Conservation (phyloP, 352 stramenopile species). For the Plasmopara halstedii region DNA sequence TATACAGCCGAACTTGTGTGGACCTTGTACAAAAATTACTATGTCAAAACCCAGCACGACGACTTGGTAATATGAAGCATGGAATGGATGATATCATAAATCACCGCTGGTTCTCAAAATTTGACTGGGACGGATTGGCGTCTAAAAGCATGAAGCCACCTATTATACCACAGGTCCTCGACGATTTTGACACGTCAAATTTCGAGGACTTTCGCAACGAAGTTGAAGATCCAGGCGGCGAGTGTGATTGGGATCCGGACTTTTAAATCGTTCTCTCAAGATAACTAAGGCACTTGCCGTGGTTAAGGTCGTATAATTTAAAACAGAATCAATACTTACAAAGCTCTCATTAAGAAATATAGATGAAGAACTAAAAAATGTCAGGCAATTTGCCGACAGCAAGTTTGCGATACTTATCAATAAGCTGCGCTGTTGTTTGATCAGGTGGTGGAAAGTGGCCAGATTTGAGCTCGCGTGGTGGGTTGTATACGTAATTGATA, state of each 20-base stretch:
- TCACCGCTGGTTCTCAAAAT: constrained; percentile 75
- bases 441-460: constrained; percentile 48
- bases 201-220: too few relatives aligned
- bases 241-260: too few relatives aligned
- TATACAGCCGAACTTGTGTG: too few relatives aligned
- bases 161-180: constrained; percentile 90
- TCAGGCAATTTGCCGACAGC: constrained; percentile 55
- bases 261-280: constrained; percentile 31
- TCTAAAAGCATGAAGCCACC: constrained; percentile 70
- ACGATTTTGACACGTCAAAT: constrained; percentile 94
- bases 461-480: constrained; percentile 35
- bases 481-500: constrained; percentile 46
- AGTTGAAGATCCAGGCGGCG: too few relatives aligned
- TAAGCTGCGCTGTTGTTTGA: constrained; percentile 56
- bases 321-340: too few relatives aligned
- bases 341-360: too few relatives aligned
- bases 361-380: constrained; percentile 4
- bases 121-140: constrained; percentile 64
- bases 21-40: constrained; percentile 88
- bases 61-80: constrained; percentile 88
- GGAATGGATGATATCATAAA: constrained; percentile 77
- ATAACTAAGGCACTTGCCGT: too few relatives aligned
- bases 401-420: constrained; percentile 80
- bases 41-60: constrained; percentile 88
- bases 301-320: too few relatives aligned